phyloP scores from a whole-genome alignment of 139 green algal genomes.

The Asterochloris erici region DNA sequence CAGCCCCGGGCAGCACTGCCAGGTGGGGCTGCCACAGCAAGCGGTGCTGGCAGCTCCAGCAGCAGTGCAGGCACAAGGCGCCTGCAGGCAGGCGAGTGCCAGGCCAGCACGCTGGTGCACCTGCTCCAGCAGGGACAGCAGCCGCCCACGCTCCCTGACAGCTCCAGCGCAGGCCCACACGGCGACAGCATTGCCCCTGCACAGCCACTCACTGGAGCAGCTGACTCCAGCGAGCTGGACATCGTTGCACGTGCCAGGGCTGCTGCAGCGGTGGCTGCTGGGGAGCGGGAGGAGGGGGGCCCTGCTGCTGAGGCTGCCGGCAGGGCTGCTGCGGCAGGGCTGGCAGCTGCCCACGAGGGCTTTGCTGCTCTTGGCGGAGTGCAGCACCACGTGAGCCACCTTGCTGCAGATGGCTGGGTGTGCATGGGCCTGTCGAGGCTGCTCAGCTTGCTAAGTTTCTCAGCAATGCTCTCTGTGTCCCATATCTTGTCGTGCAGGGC shows the following conservation, averaged over 20 bases:
- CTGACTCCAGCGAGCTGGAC: neutral
- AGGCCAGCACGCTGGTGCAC: neutral
- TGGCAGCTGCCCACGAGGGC: constrained; percentile 8
- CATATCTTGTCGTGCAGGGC: neutral
- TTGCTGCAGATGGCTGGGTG: constrained; percentile 49
- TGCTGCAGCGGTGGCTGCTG: neutral
- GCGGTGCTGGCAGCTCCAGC: neutral
- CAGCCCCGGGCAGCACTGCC: too few relatives aligned
- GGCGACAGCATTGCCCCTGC: too few relatives aligned
- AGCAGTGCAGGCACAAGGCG: neutral
- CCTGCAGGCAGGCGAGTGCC: neutral
- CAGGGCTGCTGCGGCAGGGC: constrained; percentile 28
- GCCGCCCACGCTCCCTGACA: neutral
- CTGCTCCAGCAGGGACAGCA: neutral
- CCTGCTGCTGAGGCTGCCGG: constrained; percentile 36
- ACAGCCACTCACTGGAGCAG: neutral
- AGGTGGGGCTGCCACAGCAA: neutral
- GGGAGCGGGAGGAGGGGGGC: constrained; percentile 11
- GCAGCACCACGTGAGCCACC: constrained; percentile 36
- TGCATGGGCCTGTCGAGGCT: neutral
- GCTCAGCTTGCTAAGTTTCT: neutral
- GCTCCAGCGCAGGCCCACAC: neutral
- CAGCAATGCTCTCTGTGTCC: neutral
- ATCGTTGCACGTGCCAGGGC: constrained; percentile 20
- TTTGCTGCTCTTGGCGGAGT: constrained; percentile 46